Evolutionary conservation across 2,329 filamentous ascomycete species (phyloP).

Genomic region (Sporothrix brunneoviolacea): DNA sequence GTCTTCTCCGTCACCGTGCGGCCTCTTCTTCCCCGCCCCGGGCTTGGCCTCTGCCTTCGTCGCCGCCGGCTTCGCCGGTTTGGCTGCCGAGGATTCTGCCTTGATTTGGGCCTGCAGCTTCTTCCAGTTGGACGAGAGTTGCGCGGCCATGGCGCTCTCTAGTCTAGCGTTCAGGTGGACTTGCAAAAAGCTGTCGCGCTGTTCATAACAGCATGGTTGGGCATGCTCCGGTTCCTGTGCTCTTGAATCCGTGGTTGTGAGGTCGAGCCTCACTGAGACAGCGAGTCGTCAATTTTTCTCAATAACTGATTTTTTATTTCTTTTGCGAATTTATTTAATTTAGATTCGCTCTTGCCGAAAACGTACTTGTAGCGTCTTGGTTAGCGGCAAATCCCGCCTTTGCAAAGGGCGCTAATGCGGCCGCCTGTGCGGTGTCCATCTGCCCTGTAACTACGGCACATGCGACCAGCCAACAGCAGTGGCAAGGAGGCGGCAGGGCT

Average conservation of each 20-base stretch:
- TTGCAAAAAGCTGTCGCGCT: too few species aligned
- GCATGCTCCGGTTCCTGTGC: neutral
- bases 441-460: too few species aligned
- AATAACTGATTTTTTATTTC: conserved; percentile 4
- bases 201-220: too few species aligned
- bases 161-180: too few species aligned
- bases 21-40: conserved; percentile 23
- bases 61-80: conserved; percentile 23
- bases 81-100: conserved; percentile 34
- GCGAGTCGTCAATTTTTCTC: neutral
- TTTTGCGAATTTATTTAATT: conserved; percentile 4
- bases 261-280: too few species aligned
- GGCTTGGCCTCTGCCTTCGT: conserved; percentile 22
- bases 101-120: conserved; percentile 61
- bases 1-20: conserved; percentile 34
- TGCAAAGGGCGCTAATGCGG: too few species aligned
- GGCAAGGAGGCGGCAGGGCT: too few species aligned
- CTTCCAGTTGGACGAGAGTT: conserved; percentile 69
- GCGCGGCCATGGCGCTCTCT: conserved; percentile 38
- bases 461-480: too few species aligned
- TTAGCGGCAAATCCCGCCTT: neutral
- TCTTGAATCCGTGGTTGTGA: neutral
- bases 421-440: too few species aligned
- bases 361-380: neutral
- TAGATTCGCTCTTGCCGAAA: too few species aligned